These are phyloP conservation scores for Ceriops decandra DNA, from an alignment of 345 rosid species.

Conservation along the genomic window DNA sequence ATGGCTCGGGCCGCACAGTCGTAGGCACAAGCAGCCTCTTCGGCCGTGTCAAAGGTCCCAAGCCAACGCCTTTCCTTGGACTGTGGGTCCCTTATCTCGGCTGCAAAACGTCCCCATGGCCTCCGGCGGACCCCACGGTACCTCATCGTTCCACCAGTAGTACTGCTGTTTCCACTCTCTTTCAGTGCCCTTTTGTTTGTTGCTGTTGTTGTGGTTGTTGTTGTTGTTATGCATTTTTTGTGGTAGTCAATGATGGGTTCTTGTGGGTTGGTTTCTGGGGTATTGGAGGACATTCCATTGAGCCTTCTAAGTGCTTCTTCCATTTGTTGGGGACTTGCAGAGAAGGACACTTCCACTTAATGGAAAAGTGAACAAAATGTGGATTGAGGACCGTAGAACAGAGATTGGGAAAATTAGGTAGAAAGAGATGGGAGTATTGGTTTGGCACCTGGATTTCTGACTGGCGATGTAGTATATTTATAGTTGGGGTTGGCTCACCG, in stretches of 20 bases:
- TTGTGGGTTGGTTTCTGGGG: slow-evolving; percentile 12
- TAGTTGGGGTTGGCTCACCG: slow-evolving; percentile 6
- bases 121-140: slow-evolving; percentile 95
- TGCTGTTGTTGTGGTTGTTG: slow-evolving; percentile 1
- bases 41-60: slow-evolving; percentile 98
- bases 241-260: slow-evolving; percentile 14
- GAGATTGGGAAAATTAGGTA: background rate
- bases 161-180: slow-evolving; percentile 18
- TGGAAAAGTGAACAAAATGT: background rate
- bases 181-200: slow-evolving; percentile 40
- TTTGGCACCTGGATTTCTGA: slow-evolving; percentile 14
- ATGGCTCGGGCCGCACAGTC: slow-evolving; percentile 88
- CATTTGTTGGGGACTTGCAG: slow-evolving; percentile 19
- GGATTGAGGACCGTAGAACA: background rate
- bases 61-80: slow-evolving; percentile 93
- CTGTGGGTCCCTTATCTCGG: slow-evolving; percentile 91
- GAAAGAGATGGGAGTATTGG: background rate
- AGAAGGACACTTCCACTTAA: background rate
- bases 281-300: slow-evolving; percentile 26
- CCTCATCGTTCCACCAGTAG: slow-evolving; percentile 37
- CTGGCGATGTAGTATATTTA: slow-evolving; percentile 12
- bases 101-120: slow-evolving; percentile 99
- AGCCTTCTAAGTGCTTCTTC: slow-evolving; percentile 64
- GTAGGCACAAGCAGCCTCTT: slow-evolving; percentile 94
- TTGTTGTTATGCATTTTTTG: slow-evolving; percentile 23